phyloP scores from a whole-genome alignment of 1,139 yeast genomes.

The Lodderomyces orthopsilosis region DNA sequence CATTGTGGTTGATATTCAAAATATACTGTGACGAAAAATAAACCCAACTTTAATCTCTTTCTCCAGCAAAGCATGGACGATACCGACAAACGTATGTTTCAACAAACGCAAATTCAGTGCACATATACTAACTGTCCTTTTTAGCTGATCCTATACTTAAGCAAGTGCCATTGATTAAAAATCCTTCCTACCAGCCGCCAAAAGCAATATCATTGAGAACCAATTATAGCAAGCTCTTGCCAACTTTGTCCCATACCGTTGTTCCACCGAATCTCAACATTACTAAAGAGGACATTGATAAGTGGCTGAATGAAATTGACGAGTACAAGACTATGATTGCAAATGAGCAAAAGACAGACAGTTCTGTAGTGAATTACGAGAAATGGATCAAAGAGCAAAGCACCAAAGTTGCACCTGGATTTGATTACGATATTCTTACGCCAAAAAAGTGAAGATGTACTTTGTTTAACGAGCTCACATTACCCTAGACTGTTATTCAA shows the following conservation, averaged over 20 bases:
- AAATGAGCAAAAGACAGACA: constrained; percentile 11
- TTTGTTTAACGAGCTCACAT: too few species aligned
- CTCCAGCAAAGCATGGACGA: constrained; percentile 16
- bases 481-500: too few species aligned
- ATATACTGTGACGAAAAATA: neutral
- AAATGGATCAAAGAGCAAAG: constrained; percentile 38
- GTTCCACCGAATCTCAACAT: constrained; percentile 41
- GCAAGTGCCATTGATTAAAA: constrained; percentile 58
- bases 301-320: constrained; percentile 31
- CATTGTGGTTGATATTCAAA: neutral
- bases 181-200: constrained; percentile 56
- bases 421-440: constrained; percentile 33
- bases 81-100: constrained; percentile 20
- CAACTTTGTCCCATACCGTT: constrained; percentile 31
- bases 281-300: constrained; percentile 24
- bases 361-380: constrained; percentile 20
- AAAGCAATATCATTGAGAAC: constrained; percentile 54
- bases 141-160: constrained; percentile 52
- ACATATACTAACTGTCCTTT: neutral
- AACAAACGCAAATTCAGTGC: neutral
- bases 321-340: constrained; percentile 15
- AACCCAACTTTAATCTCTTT: neutral
- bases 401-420: constrained; percentile 43
- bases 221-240: constrained; percentile 44
- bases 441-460: constrained; percentile 26